Conservation (phyloP, 306 rosid species). For the Gleditsia sinensis region DNA sequence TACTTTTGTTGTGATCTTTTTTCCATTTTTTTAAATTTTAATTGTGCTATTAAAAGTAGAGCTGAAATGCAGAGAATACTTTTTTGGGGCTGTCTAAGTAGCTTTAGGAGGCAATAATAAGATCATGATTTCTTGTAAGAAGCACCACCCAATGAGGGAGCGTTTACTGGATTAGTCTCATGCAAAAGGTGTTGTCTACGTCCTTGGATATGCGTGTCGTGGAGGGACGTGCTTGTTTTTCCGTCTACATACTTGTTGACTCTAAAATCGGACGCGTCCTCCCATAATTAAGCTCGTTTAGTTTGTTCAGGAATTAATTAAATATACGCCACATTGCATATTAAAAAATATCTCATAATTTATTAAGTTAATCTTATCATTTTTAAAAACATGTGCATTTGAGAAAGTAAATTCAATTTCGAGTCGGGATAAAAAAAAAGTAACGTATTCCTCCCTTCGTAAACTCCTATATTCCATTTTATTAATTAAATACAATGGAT, state of each 20-base stretch:
- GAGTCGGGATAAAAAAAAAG: no score
- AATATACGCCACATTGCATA: neutral
- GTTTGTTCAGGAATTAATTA: neutral
- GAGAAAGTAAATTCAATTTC: no score
- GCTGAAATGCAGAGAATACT: slow-evolving; percentile 43
- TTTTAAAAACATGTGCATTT: no score
- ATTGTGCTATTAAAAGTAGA: slow-evolving; percentile 66
- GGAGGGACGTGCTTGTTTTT: slow-evolving; percentile 58
- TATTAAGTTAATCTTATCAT: no score
- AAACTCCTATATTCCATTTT: no score
- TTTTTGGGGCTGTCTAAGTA: slow-evolving; percentile 35
- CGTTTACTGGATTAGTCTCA: slow-evolving; percentile 52
- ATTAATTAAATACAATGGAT: no score
- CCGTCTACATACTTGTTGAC: neutral
- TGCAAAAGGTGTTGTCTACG: slow-evolving; percentile 68
- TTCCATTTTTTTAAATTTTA: neutral
- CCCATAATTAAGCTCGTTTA: neutral
- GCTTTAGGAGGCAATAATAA: slow-evolving; percentile 58
- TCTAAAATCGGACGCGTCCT: slow-evolving; percentile 25
- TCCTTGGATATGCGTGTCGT: slow-evolving; percentile 70
- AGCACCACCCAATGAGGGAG: slow-evolving; percentile 59
- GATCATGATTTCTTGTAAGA: slow-evolving; percentile 79
- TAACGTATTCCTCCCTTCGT: no score
- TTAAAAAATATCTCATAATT: no score
- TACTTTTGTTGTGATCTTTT: slow-evolving; percentile 32